A percentile compares a stretch with the other conserved stretches of the same genome.
These are phyloP conservation scores for Acacia confusa DNA, from an alignment of 306 rosid genomes.

Conservation along the genomic window DNA sequence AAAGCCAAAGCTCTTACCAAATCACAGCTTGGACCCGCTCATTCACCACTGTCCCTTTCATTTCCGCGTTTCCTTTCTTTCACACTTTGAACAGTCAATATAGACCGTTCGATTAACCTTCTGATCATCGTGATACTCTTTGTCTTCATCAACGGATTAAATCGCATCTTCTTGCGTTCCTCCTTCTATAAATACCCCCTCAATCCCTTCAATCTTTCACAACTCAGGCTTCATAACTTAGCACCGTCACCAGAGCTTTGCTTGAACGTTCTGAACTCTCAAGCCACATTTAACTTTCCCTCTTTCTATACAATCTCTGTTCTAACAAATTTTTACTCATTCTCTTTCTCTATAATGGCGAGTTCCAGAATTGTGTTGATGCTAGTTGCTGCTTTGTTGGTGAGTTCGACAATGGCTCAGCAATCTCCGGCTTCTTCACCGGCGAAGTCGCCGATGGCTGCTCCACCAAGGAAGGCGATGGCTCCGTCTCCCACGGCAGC, in stretches of 20 bases:
- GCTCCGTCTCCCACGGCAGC: constrained; percentile 16
- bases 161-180: constrained; percentile 11
- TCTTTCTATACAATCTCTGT: not conserved
- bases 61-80: not conserved
- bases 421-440: constrained; percentile 46
- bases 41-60: not conserved
- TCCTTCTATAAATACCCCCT: constrained; percentile 32
- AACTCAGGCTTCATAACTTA: not conserved
- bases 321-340: not conserved
- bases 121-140: not conserved
- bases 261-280: not conserved
- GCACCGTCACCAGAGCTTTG: not conserved
- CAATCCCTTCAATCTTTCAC: not conserved
- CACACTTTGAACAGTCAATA: not conserved
- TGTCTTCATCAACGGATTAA: constrained; percentile 24
- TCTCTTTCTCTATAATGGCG: constrained; percentile 45
- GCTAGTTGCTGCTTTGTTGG: constrained; percentile 39
- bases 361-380: constrained; percentile 22
- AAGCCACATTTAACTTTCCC: not conserved
- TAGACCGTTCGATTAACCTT: constrained; percentile 17
- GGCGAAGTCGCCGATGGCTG: constrained; percentile 25
- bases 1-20: not conserved
- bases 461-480: constrained; percentile 9
- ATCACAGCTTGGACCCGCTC: constrained; percentile 31
- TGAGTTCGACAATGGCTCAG: constrained; percentile 39